Evolutionary conservation across 2,329 filamentous ascomycete species (phyloP).

Genomic region (Cryphonectria parasitica): DNA sequence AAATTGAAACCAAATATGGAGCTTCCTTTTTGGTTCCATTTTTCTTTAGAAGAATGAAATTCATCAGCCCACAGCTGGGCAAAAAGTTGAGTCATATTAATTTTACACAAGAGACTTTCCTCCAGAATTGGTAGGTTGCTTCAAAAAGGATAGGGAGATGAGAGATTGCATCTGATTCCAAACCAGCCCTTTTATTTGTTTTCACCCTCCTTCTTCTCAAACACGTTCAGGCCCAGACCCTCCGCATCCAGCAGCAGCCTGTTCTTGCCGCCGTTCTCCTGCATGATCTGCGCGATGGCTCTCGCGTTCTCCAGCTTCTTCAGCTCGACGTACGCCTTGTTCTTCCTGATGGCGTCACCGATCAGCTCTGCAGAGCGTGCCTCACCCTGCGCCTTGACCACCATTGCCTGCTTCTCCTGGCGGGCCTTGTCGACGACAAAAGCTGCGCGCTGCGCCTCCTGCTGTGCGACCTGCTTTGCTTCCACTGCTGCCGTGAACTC

Average conservation of each 20-base stretch:
- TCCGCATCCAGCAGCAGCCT: conserved; percentile 91
- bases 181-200: conserved; percentile 48
- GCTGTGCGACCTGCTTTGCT: conserved; percentile 76
- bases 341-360: conserved; percentile 99
- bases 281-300: conserved; percentile 82
- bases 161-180: conserved; percentile 16
- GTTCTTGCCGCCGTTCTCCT: conserved; percentile 86
- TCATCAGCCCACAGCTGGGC: conserved; percentile 23
- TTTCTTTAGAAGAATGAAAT: neutral
- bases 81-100: conserved; percentile 26
- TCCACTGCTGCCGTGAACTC: conserved; percentile 76
- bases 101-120: conserved; percentile 25
- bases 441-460: conserved; percentile 95
- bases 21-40: neutral
- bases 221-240: conserved; percentile 89
- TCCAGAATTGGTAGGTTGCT: conserved; percentile 5
- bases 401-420: conserved; percentile 99
- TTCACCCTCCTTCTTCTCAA: conserved; percentile 52
- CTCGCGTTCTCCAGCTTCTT: conserved; percentile 98
- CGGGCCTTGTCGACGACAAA: conserved; percentile 98
- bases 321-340: conserved; percentile 91
- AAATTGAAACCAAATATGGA: neutral
- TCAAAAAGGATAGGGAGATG: conserved; percentile 13
- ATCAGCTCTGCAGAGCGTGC: conserved; percentile 97
- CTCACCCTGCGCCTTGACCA: conserved; percentile 98